Evolutionary conservation across 495 filamentous ascomycete species (phyloP), one percentile per base, ranked within the genome.

Genomic region (Neohortaea acidophila): DNA sequence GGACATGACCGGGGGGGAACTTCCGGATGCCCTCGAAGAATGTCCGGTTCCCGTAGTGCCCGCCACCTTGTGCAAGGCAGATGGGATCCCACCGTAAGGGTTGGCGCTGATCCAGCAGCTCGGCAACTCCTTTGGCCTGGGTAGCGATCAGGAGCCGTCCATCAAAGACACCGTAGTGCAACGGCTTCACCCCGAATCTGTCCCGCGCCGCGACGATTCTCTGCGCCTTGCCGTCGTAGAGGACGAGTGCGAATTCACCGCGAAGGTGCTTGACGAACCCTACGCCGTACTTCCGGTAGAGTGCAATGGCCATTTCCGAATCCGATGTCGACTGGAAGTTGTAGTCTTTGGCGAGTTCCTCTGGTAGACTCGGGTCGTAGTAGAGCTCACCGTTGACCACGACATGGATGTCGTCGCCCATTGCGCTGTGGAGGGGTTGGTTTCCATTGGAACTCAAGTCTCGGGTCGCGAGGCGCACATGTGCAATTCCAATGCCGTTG

Each of bases 321-420:
- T 72, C 66, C 27, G 54, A 56, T 18, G 47, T 41, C 4, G 61
- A 51, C 18, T 53, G 44, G 47, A 70, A 72, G 0, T 45, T n/a
- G 48, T 65, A 68, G 33, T 9, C 25, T 6, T 32, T 14, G 6
- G 43, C 44, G 19, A 66, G 50, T 12, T 58, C 36, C 0, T 31
- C 38, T 2, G 61, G 61, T n/a, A 67, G 51, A 9, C 47, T 36
- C 13, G 68, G 60, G 34, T 65, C 43, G 44, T 66, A 63, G 48
- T 72, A 73, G 25, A 73, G 53, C 47, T 72, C 69, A 38, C 69
- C 69, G 38, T 71, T 72, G 38, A 71, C 61, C 27, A 72, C 61
- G 3, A 64, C 68, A 51, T 70, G 64, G 20, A 71, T 55, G 0
- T 29, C 45, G 23, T 48, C 41, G 28, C 57, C 51, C 1, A 30